Evolutionary conservation across 345 rosid species (phyloP), one percentile per base, ranked within the genome.

Genomic region (Salix dunnii): DNA sequence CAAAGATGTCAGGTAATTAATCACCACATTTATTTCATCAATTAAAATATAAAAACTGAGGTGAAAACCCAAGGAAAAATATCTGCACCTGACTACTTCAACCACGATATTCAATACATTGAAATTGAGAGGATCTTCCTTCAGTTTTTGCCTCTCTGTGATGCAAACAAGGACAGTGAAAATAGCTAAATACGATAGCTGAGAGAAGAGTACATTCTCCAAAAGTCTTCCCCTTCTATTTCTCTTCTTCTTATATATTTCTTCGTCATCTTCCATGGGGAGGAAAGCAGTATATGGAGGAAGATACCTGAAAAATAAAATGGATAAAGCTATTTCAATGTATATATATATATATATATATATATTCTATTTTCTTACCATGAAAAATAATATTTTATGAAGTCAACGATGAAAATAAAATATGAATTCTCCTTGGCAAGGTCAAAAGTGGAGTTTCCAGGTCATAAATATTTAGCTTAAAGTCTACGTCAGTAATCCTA

Each of bases 201-300:
- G 78, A 49, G 78, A 75, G 23, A 75, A 75, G 0, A 75, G 27
- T 55, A 67, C 0, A 10, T 27, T 21, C 28, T 75, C 66, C 66
- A 53, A 35, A 53, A 14, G 14, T 7, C 60, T 69, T 38, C 74
- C 66, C 11, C 40, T 71, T 58, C 14, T 5, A 53, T 46, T 21
- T 46, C 21, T 23, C 27, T 43, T 31, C 74, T 0, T 77, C 31
- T 14, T 25, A 0, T 20, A 6, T 13, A 12, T 43, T 40, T 35
- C 4, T 20, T n/a, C 10, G 25, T 63, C 33, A 35, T 49, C 10
- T 14, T 64, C 36, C 36, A 16, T 0, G 7, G 78, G 78, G 18
- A 67, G 21, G 7, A 83, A 85, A 4, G 85, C 70, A 68, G 91
- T 82, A 53, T 87, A 89, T 3, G 97, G 82, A 18, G 94, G 97